Base-by-base conservation (phyloP, 441 rosid genomes). In the Manihot esculenta region DNA sequence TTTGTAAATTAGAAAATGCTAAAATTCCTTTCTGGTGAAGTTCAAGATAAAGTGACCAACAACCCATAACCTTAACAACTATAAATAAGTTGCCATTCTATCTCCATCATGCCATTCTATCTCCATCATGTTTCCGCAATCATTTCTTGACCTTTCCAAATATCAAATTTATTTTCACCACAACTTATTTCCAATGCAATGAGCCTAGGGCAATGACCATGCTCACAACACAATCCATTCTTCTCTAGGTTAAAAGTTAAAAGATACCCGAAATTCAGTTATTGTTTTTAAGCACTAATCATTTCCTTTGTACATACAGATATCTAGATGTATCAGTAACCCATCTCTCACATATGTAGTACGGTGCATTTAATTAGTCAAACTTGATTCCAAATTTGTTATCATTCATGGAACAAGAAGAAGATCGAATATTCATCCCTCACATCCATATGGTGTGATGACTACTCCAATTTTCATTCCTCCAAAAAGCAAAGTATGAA, bases 61-160 rank as follows among this genome's bases (percentile, higher is more conserved):
- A 0, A 35, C 38, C n/a, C 38, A 14, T 4, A 20, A 64, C 3
- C 56, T 11, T 21, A 27, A 17, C 18, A 26, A 10, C 44, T 17
- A 10, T 23, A 45, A 9, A 21, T 24, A 48, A 27, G 14, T 64
- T 42, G 13, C 5, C 13, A 45, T 6, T 62, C 11, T 44, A 38
- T 61, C 9, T 20, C 65, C 47, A 27, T 30, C 12, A 59, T 30
- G 21, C 5, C 13, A 45, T 6, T 62, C 11, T 44, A 38, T 61
- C 9, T 20, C 65, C 47, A 27, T 30, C 12, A 59, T 30, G 21
- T 10, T 33, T 30, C n/a, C 35, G 45, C 10, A 62, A n/a, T 26
- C 41, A 64, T 24, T 64, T 48, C 15, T 30, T 64, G 56, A 41
- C 45, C 41, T 47, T 48, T 47, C 24, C 56, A 30, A 23, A 64